phyloP scores from a whole-genome alignment of 2,329 filamentous ascomycete genomes.

The Colletotrichum echinochloae region DNA sequence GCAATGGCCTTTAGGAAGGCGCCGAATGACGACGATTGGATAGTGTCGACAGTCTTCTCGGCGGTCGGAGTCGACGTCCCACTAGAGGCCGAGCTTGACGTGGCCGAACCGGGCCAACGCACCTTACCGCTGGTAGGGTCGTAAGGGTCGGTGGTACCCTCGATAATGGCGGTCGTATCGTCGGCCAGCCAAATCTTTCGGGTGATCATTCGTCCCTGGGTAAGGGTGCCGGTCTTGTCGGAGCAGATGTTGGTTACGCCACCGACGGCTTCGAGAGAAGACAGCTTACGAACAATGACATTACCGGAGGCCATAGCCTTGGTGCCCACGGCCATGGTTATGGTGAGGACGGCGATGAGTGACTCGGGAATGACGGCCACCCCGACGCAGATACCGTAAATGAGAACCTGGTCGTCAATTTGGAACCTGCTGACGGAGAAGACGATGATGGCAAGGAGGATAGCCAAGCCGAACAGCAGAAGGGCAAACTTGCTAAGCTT shows the following conservation, averaged over 20 bases:
- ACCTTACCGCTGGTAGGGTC: conserved; percentile 70
- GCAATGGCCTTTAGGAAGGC: conserved; percentile 67
- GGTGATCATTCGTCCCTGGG: conserved; percentile 75
- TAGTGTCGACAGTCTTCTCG: conserved; percentile 46
- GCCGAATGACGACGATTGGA: conserved; percentile 51
- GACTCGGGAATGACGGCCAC: conserved; percentile 75
- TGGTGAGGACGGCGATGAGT: conserved; percentile 76
- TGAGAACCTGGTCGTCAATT: conserved; percentile 67
- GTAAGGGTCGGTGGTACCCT: conserved; percentile 68
- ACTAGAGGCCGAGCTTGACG: conserved; percentile 49
- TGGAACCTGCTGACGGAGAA: conserved; percentile 69
- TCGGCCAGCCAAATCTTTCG: conserved; percentile 71
- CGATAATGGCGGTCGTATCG: conserved; percentile 64
- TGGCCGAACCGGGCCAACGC: conserved; percentile 55
- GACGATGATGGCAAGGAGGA: conserved; percentile 70
- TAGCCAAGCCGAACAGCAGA: conserved; percentile 79
- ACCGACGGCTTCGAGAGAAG: conserved; percentile 74
- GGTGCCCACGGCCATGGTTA: conserved; percentile 76
- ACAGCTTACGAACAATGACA: conserved; percentile 74
- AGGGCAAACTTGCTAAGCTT: conserved; percentile 89
- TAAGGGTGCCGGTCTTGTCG: conserved; percentile 77
- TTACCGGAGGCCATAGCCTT: conserved; percentile 74
- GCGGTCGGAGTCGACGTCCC: conserved; percentile 42
- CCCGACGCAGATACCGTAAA: conserved; percentile 71
- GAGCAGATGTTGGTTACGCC: conserved; percentile 79